Evolutionary conservation across 768 basidiomycete species (phyloP), one percentile per base, ranked within the genome.

Genomic region (Amanita molliuscula): DNA sequence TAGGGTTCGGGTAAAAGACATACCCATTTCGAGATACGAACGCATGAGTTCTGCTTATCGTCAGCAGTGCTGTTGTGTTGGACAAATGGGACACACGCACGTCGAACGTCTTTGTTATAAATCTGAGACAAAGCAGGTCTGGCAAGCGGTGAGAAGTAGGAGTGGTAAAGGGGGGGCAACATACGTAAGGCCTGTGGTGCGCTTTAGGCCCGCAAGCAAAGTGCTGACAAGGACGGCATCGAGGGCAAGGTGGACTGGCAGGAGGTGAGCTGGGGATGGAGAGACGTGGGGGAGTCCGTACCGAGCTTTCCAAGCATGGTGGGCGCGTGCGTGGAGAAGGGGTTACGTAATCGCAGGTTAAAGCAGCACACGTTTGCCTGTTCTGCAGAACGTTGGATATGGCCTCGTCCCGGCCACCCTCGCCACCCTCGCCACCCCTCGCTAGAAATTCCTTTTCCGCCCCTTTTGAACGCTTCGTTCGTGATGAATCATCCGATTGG

Each of bases 41-140:
- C 76, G 72, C 16, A 93, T 62, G 21, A 89, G 52, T 55, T 88
- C 88, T 92, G 33, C 25, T 45, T 47, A 7, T 7, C 16, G 25
- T 47, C 36, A 38, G 11, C 1, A 8, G 25, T 20, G 20, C 10
- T 37, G 15, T 25, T 37, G 10, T 9, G 20, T 10, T 6, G 9
- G 16, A 25, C 31, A 6, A 20, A 18, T 9, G 16, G 6, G 16
- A 36, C 20, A 18, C 26, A 76, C 88, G 67, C 63, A 92, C 90
- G 82, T 38, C 90, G 82, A 26, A 92, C 59, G 58, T 94, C 90
- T 63, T 93, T 94, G 75, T 92, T 92, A 3, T 86, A 84, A 1
- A 94, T 82, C 57, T 78, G 77, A 3, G 77, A 67, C 8, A 94
- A 65, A 13, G 82, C 82, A 35, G 86, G 89, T 8, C 89, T 92